Conservation (phyloP, 1,284 basidiomycete genomes). For the Xanthoconium separans region DNA sequence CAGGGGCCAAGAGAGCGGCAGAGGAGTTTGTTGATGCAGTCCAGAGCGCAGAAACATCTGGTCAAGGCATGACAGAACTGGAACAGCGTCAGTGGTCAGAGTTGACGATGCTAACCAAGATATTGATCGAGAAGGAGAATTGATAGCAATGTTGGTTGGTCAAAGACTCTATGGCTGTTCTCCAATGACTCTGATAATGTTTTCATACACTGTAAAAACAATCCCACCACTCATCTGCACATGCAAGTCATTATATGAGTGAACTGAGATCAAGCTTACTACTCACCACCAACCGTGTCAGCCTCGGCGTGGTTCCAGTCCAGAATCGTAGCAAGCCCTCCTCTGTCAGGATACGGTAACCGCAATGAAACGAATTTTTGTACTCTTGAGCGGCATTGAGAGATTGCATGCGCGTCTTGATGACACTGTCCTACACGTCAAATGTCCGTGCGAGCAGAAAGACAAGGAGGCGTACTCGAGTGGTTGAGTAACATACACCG, state of each 20-base stretch:
- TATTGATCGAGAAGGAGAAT: constrained; percentile 10
- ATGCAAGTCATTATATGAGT: not conserved
- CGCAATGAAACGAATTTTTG: constrained; percentile 92
- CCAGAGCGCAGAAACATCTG: constrained; percentile 10
- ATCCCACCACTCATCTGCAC: constrained; percentile 88
- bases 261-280: not conserved
- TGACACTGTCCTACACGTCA: constrained; percentile 61
- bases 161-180: constrained; percentile 13
- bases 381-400: constrained; percentile 83
- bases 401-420: constrained; percentile 98
- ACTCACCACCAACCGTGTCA: constrained; percentile 83
- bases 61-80: constrained; percentile 11
- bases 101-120: constrained; percentile 25
- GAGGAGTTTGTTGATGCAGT: constrained; percentile 16
- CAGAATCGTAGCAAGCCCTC: constrained; percentile 90
- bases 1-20: constrained; percentile 11
- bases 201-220: constrained; percentile 92
- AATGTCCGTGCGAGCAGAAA: not conserved
- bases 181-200: constrained; percentile 56
- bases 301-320: constrained; percentile 91
- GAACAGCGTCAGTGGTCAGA: constrained; percentile 27
- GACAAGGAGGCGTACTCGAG: constrained; percentile 67
- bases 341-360: constrained; percentile 87
- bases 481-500: constrained; percentile 94
- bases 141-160: not conserved